Evolutionary conservation across 140 eudicot genomes (phyloP), one percentile per base, ranked within the genome.

Genomic region (Anethum foeniculum): DNA sequence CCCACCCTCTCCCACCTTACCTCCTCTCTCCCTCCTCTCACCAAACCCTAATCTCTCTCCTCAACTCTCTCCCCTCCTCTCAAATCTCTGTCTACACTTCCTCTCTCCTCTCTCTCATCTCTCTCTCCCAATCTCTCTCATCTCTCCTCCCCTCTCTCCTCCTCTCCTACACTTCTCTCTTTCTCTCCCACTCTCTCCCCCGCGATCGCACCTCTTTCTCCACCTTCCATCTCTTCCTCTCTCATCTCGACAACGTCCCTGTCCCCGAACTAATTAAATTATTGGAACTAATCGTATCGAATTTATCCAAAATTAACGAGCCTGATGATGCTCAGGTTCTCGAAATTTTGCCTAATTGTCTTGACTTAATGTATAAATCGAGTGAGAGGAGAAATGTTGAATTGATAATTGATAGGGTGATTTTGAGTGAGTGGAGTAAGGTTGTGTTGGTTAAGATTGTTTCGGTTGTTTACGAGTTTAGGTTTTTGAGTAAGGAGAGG

Each of bases 371-470:
- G 25, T 81, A 72, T 4, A 72, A 71, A 38, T 88, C 86, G 2
- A 89, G 51, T 32, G 96, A 85, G 43, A 80, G 79, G 3, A 89
- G 85, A 15, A 68, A 36, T 32, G 90, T 86, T 7, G 62, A 85
- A 41, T 75, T 79, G 13, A 85, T 82, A 69, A 73, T 92, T 65
- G 90, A 89, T 56, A 60, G 44, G 19, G 68, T 91, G 7, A 71
- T 93, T 8, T 79, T 72, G 1, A 75, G 85, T 79, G 80, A 74
- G 5, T 93, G 96, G 97, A 85, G 85, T 18, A 89, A 89, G 65
- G 88, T 81, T 81, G 83, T 93, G 90, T 56, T 93, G 49, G 86
- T 91, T 41, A 91, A 93, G 83, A 67, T 91, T 76, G 97, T 93
- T 81, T 89, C 88, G 32, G 60, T 85, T 54, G 79, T 87, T 19